Evolutionary conservation across 345 rosid species (phyloP).

Genomic region (Populus nigra): DNA sequence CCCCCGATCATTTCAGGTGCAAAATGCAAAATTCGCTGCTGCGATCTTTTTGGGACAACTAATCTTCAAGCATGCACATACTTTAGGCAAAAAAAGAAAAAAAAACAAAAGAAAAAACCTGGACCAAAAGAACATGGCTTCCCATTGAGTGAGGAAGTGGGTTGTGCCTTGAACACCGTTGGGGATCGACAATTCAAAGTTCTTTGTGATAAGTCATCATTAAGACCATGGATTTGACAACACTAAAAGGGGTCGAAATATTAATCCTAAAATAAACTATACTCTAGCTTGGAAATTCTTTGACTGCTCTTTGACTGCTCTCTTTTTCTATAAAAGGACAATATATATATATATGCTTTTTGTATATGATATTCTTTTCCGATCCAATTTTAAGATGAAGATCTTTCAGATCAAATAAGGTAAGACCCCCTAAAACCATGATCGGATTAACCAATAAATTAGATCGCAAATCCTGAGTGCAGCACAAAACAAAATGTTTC

Average conservation of each 20-base stretch:
- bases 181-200: neutral
- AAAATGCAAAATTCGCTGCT: neutral
- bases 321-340: neutral
- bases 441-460: neutral
- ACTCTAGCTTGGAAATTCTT: slow-evolving; percentile 33
- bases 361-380: neutral
- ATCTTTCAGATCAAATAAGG: neutral
- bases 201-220: slow-evolving; percentile 18
- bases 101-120: neutral
- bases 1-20: neutral
- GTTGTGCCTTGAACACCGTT: slow-evolving; percentile 1
- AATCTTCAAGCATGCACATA: neutral
- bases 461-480: slow-evolving; percentile 1
- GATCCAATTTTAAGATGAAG: neutral
- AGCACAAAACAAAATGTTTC: neutral
- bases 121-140: neutral
- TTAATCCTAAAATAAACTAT: neutral
- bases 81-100: no score
- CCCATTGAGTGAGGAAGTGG: neutral
- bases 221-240: slow-evolving; percentile 39
- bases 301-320: slow-evolving; percentile 36
- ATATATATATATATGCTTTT: neutral
- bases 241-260: slow-evolving; percentile 31
- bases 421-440: neutral
- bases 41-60: neutral